Conservation (phyloP, 108 stramenopile species). For the Schizochytrium sp. region DNA sequence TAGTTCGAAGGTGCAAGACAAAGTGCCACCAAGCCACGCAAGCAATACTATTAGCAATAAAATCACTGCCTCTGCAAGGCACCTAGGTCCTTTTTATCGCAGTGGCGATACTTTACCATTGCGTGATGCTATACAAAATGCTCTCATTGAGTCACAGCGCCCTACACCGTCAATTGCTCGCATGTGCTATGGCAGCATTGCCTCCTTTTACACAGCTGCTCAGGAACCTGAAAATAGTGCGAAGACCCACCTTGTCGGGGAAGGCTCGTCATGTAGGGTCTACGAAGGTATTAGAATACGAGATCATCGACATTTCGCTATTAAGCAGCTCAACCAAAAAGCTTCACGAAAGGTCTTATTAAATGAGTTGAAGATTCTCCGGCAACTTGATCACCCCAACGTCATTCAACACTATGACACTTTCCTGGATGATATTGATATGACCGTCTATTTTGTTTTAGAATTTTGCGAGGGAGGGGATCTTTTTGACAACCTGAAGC, state of each 20-base stretch:
- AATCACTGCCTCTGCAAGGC: neutral
- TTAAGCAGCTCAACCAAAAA: neutral
- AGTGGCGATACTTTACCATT: neutral
- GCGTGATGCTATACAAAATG: neutral
- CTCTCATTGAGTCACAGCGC: neutral
- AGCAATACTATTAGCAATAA: no score
- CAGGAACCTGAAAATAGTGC: slow-evolving; percentile 37
- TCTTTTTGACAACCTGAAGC: slow-evolving; percentile 23
- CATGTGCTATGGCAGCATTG: neutral
- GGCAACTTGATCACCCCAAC: slow-evolving; percentile 89
- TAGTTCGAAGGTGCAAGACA: neutral
- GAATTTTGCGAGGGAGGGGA: slow-evolving; percentile 39
- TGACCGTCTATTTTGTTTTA: slow-evolving; percentile 54
- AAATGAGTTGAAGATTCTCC: slow-evolving; percentile 83
- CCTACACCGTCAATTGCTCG: neutral
- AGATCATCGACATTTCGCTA: neutral
- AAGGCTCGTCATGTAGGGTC: neutral
- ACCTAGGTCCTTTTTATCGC: neutral
- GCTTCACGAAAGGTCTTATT: neutral
- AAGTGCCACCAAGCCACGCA: neutral
- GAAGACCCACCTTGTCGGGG: slow-evolving; percentile 3
- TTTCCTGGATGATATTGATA: slow-evolving; percentile 66
- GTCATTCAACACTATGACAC: slow-evolving; percentile 86
- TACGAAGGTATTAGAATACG: neutral
- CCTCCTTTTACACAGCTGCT: neutral